A percentile compares a stretch with the other conserved stretches of the same genome.
Evolutionary conservation across 352 stramenopile genomes (phyloP).

Genomic region (Phytophthora fragariaefolia): DNA sequence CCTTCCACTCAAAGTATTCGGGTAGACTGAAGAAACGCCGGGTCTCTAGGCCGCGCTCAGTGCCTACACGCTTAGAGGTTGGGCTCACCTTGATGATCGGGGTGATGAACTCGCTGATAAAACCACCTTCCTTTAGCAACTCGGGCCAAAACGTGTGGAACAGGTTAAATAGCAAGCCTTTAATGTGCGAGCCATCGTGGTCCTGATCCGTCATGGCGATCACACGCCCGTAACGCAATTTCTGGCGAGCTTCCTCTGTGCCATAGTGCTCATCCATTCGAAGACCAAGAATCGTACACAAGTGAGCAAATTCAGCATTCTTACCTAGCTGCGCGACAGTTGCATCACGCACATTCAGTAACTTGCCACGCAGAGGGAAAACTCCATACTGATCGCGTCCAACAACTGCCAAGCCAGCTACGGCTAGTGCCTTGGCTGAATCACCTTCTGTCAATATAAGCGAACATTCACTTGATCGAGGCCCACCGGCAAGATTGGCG

Average conservation of each 20-base stretch:
- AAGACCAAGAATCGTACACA: slow-evolving; percentile 98
- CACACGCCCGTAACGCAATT: slow-evolving; percentile 98
- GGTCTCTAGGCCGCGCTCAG: slow-evolving; percentile 64
- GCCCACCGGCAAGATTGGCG: slow-evolving; percentile 96
- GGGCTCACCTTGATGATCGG: slow-evolving; percentile 98
- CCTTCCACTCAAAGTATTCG: slow-evolving; percentile 97
- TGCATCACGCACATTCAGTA: slow-evolving; percentile 91
- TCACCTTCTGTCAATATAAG: slow-evolving; percentile 99
- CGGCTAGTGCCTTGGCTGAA: slow-evolving; percentile 98
- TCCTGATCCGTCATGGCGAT: slow-evolving; percentile 99
- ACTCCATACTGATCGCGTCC: slow-evolving; percentile 98
- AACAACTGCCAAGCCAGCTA: slow-evolving; percentile 98
- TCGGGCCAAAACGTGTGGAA: slow-evolving; percentile 99
- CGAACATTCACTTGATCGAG: slow-evolving; percentile 92
- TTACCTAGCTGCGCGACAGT: slow-evolving; percentile 88
- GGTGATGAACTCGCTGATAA: slow-evolving; percentile 99
- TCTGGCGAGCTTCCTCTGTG: slow-evolving; percentile 87
- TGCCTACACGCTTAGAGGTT: slow-evolving; percentile 56
- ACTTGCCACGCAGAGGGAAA: slow-evolving; percentile 98
- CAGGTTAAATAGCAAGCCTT: slow-evolving; percentile 99
- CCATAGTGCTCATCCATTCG: slow-evolving; percentile 97
- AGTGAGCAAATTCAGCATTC: slow-evolving; percentile 95
- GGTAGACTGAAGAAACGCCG: slow-evolving; percentile 97
- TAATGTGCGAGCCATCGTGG: slow-evolving; percentile 99
- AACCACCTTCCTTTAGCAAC: slow-evolving; percentile 94